Conservation (phyloP, 768 basidiomycete species). For the Candolleomyces eurysporus region DNA sequence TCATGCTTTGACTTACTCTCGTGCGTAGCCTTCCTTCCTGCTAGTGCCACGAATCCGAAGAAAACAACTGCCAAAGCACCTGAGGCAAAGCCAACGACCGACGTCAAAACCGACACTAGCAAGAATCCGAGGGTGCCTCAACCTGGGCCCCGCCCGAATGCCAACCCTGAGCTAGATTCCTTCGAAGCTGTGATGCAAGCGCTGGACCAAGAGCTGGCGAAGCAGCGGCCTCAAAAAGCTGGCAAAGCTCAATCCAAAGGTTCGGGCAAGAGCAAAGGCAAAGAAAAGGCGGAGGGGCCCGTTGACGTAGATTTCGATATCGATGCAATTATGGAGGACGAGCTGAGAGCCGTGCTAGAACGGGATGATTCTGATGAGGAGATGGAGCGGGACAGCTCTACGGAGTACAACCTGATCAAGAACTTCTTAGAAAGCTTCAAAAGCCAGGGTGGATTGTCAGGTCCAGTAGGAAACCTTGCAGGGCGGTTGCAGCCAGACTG, state of each 20-base stretch:
- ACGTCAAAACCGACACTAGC: slow-evolving; percentile 1
- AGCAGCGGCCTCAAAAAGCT: slow-evolving; percentile 30
- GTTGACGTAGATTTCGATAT: slow-evolving; percentile 44
- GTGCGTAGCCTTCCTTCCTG: slow-evolving; percentile 58
- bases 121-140: slow-evolving; percentile 17
- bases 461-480: slow-evolving; percentile 88
- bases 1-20: neutral
- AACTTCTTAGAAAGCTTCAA: slow-evolving; percentile 97
- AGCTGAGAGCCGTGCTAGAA: slow-evolving; percentile 67
- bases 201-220: slow-evolving; percentile 82
- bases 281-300: slow-evolving; percentile 49
- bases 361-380: slow-evolving; percentile 47
- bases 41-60: slow-evolving; percentile 25
- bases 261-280: slow-evolving; percentile 16
- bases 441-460: slow-evolving; percentile 83
- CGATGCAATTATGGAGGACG: slow-evolving; percentile 87
- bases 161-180: slow-evolving; percentile 77
- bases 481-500: slow-evolving; percentile 80
- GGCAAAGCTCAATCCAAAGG: slow-evolving; percentile 1
- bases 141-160: slow-evolving; percentile 36
- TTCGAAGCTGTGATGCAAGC: slow-evolving; percentile 97
- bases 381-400: slow-evolving; percentile 49
- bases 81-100: neutral
- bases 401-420: slow-evolving; percentile 92
- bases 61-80: slow-evolving; percentile 12